Base-by-base conservation (phyloP, 2,329 filamentous ascomycete species). In the Coleophoma cylindrospora region DNA sequence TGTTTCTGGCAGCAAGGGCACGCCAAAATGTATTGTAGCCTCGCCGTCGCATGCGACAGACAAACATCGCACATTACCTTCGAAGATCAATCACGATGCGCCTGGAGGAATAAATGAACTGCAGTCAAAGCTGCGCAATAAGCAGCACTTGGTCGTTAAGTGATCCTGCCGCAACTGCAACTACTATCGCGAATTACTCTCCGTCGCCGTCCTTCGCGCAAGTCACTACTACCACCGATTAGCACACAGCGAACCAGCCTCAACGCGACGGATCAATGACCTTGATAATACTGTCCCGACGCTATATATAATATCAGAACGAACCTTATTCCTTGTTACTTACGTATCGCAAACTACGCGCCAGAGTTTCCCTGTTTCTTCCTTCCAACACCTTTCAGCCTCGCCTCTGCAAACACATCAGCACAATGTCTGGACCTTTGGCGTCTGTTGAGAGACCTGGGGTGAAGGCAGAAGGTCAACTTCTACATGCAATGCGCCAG, bases 401-500 rank as follows among this genome's bases (percentile, higher is more conserved):
- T 44, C 45, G 45, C 45, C 19, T 17, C 15, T 2, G n/a, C 6
- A 14, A 32, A 22, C 12, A 15, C 14, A 10, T 22, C 34, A 37
- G 13, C 40, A 54, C 50, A 17, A 61, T 58, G 57, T 49, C 49
- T 4, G 54, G 58, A 15, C 55, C 59, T 6, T 40, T 61, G 12
- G 34, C 34, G 12, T 49, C 52, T 7, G 80, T 85, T 55, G 73
- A 76, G 47, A 74, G 77, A 58, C 84, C 83, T 21, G 87, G 87
- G 57, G 70, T 87, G 57, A 87, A 81, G 66, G 81, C 83, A 46
- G 75, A 81, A 17, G 75, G 74, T n/a, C 70, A 79, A 1, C 72
- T 89, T 12, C 75, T 87, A 43, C 65, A 73, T 44, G 63, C 72
- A 15, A 81, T 95, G 68, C 86, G 87, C 52, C 73, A 74, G 52